phyloP scores from a whole-genome alignment of 371 early-diverging fungal genomes.

The Phascolomyces articulosus region DNA sequence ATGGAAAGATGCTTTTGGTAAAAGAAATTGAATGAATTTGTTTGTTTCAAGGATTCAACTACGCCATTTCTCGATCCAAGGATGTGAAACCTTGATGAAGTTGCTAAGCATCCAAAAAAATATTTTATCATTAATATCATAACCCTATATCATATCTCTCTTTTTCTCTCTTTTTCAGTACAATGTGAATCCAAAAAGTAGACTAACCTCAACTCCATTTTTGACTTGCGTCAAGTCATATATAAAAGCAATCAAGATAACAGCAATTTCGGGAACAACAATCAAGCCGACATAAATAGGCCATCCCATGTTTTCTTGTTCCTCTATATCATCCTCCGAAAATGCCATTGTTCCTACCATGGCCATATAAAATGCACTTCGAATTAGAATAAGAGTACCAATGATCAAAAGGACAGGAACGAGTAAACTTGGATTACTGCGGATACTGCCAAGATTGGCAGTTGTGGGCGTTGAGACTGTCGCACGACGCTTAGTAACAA shows the following conservation, averaged over 20 bases:
- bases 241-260: conserved; percentile 3
- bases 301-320: background rate
- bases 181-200: background rate
- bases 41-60: background rate
- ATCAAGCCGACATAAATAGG: conserved; percentile 7
- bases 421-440: conserved; percentile 2
- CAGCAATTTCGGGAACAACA: conserved; percentile 10
- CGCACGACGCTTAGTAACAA: background rate
- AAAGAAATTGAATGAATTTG: too few species aligned
- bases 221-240: conserved; percentile 15
- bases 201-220: conserved; percentile 12
- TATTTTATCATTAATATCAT: background rate
- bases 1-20: too few species aligned
- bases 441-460: background rate
- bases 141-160: too few species aligned
- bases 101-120: background rate
- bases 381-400: conserved; percentile 1
- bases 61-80: background rate
- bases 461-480: background rate
- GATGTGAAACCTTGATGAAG: background rate
- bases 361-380: background rate
- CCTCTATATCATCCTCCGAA: background rate
- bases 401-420: background rate
- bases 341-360: background rate
- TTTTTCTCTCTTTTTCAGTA: background rate